Evolutionary conservation across 208 protist genomes (phyloP).

Genomic region (Entamoeba invadens): DNA sequence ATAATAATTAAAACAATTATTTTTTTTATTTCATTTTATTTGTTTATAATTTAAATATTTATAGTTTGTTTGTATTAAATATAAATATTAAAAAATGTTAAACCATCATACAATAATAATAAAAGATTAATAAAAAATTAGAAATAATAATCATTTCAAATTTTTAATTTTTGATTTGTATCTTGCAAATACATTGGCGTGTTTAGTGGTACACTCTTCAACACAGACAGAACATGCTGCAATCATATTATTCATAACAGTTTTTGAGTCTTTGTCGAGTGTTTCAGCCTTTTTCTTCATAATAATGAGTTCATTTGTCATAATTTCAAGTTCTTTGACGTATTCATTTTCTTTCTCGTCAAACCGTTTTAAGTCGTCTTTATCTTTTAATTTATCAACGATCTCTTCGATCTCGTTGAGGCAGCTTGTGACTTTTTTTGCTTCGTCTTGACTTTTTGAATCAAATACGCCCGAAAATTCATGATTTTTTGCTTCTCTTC

Average conservation of each 20-base stretch:
- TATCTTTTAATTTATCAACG: background rate
- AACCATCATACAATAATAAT: no score
- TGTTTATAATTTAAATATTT: no score
- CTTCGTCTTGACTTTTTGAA: no score
- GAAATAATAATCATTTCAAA: background rate
- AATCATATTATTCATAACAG: background rate
- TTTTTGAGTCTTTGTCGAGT: background rate
- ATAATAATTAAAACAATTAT: no score
- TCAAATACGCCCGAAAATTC: no score
- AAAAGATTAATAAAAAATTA: no score
- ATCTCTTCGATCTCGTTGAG: background rate
- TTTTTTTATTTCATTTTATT: no score
- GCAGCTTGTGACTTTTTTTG: no score
- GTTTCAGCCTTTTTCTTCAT: background rate
- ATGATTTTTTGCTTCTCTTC: background rate
- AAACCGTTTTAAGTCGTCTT: background rate
- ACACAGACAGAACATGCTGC: background rate
- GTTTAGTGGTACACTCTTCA: background rate
- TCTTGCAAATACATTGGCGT: background rate
- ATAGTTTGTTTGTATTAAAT: no score
- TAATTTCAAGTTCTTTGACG: background rate
- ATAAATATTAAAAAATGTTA: no score
- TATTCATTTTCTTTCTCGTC: background rate
- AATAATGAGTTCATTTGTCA: background rate
- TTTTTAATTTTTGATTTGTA: background rate